A percentile compares a stretch with the other conserved stretches of the same genome.
Conservation (phyloP, 1,284 basidiomycete species). For the Rhodotorula mucilaginosa region DNA sequence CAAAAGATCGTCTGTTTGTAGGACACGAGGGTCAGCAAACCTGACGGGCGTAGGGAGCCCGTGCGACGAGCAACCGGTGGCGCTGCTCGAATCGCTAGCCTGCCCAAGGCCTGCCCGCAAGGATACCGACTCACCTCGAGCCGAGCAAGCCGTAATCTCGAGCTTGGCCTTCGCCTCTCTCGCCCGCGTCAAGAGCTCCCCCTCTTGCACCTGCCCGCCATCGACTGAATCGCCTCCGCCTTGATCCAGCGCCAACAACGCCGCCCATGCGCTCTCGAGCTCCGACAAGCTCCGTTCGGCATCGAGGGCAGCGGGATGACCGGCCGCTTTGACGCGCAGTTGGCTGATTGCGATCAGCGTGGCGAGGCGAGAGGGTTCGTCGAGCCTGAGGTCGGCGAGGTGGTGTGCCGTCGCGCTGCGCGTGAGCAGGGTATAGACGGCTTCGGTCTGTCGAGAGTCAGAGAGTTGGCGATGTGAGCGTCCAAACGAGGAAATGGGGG, state of each 20-base stretch:
- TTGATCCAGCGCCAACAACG: slow-evolving; percentile 4
- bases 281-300: slow-evolving; percentile 21
- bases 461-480: too few species aligned
- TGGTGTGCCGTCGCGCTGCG: background rate
- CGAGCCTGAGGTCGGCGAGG: background rate
- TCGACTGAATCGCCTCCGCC: background rate
- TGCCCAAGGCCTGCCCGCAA: too few species aligned
- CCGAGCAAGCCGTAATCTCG: background rate
- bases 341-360: slow-evolving; percentile 3
- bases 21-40: background rate
- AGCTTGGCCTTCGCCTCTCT: slow-evolving; percentile 6
- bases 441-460: background rate
- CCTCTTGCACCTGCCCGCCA: background rate
- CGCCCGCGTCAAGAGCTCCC: slow-evolving; percentile 3
- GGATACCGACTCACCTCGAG: slow-evolving; percentile 3
- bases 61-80: too few species aligned
- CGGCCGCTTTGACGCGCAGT: slow-evolving; percentile 2
- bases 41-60: too few species aligned
- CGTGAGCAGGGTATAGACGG: slow-evolving; percentile 1
- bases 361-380: background rate
- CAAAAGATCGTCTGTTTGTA: background rate
- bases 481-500: too few species aligned
- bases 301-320: background rate
- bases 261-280: slow-evolving; percentile 18
- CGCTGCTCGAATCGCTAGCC: too few species aligned